Conservation (phyloP, 1,284 basidiomycete species). For the Ustilago loliicola region DNA sequence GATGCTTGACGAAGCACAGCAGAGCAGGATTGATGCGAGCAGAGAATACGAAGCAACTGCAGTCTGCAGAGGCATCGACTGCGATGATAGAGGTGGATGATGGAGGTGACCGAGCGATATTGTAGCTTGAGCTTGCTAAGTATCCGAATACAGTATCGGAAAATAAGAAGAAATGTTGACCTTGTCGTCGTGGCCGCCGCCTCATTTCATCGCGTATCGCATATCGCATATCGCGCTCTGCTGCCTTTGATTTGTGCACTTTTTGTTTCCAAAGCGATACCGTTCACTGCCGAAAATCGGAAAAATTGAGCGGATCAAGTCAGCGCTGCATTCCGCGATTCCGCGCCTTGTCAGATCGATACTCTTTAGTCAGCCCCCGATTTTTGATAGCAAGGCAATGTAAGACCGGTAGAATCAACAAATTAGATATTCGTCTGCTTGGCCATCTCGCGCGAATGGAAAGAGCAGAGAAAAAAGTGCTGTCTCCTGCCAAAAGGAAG, state of each 20-base stretch:
- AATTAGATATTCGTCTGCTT: too few species aligned
- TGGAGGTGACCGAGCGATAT: background rate
- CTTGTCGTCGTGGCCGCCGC: background rate
- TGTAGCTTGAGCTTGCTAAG: too few species aligned
- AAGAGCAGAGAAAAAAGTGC: slow-evolving; percentile 4
- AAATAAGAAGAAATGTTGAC: slow-evolving; percentile 7
- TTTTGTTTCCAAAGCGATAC: background rate
- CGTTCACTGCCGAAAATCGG: slow-evolving; percentile 19
- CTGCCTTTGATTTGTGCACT: slow-evolving; percentile 14
- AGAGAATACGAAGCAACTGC: background rate
- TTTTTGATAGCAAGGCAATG: background rate
- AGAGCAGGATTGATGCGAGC: background rate
- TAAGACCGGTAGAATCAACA: background rate
- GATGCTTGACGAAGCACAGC: background rate
- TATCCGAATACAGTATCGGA: background rate
- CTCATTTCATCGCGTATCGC: background rate
- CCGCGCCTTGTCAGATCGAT: background rate
- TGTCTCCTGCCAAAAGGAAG: too few species aligned
- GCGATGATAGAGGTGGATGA: background rate
- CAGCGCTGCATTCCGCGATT: background rate
- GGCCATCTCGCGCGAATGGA: slow-evolving; percentile 12
- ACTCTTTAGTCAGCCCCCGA: slow-evolving; percentile 25
- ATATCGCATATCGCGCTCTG: slow-evolving; percentile 23
- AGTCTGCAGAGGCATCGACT: background rate
- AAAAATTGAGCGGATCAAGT: slow-evolving; percentile 2